Conservation (phyloP, 2,329 filamentous ascomycete species). For the Diaporthe ampelina region DNA sequence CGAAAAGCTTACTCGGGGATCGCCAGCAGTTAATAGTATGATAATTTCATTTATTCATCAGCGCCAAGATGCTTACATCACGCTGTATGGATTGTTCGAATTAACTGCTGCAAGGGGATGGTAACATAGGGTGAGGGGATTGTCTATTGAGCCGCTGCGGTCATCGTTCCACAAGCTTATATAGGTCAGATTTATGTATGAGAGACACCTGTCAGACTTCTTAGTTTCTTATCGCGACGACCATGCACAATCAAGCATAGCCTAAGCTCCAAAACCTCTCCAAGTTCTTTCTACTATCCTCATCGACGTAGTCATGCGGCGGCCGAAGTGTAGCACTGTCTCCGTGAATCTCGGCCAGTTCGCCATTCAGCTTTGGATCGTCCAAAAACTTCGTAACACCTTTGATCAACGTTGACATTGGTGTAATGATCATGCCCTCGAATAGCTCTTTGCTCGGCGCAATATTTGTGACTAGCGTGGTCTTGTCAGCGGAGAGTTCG, state of each 20-base stretch:
- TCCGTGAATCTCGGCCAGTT: constrained; percentile 66
- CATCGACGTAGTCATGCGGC: constrained; percentile 61
- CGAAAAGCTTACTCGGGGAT: neutral
- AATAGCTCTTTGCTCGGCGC: constrained; percentile 60
- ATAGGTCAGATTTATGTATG: constrained; percentile 3
- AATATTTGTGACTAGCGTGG: constrained; percentile 58
- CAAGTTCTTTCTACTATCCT: constrained; percentile 61
- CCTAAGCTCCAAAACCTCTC: constrained; percentile 62
- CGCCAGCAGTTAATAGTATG: neutral
- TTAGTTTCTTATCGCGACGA: neutral
- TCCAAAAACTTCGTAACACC: constrained; percentile 59
- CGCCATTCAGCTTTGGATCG: constrained; percentile 57
- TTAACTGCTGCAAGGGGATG: neutral
- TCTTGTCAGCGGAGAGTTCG: constrained; percentile 19
- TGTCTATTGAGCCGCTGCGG: constrained; percentile 28
- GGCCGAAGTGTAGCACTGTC: constrained; percentile 62
- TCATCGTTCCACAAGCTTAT: constrained; percentile 3
- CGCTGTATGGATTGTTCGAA: neutral
- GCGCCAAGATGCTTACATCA: neutral
- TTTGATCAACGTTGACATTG: constrained; percentile 61
- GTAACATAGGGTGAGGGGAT: constrained; percentile 3
- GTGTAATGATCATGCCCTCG: constrained; percentile 63
- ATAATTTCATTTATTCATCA: constrained; percentile 8
- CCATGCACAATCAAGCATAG: constrained; percentile 53
- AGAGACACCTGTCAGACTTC: neutral